Conservation (phyloP, 1,284 basidiomycete species). For the Fistulinella staudtii region DNA sequence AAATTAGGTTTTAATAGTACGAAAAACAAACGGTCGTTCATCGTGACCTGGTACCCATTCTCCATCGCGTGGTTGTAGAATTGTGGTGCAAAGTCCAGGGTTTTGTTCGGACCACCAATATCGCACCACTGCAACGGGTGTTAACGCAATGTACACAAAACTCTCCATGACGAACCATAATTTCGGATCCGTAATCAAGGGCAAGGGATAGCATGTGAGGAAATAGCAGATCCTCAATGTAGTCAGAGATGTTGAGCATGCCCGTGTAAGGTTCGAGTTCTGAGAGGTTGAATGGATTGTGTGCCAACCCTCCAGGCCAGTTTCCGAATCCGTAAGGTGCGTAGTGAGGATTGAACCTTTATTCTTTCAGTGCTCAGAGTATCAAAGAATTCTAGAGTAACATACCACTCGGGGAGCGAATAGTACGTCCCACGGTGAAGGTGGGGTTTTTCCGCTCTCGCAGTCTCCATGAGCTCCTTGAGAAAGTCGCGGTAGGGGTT, state of each 20-base stretch:
- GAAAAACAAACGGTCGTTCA: constrained; percentile 46
- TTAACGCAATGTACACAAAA: background rate
- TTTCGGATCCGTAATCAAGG: constrained; percentile 48
- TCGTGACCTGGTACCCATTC: constrained; percentile 50
- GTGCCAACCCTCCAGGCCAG: constrained; percentile 48
- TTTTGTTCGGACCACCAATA: constrained; percentile 54
- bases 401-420: constrained; percentile 50
- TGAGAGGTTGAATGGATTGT: constrained; percentile 46
- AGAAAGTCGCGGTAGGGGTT: constrained; percentile 53
- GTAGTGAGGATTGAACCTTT: constrained; percentile 53
- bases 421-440: constrained; percentile 51
- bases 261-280: constrained; percentile 55
- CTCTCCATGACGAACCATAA: constrained; percentile 41
- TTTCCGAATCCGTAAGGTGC: too few species aligned
- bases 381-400: background rate
- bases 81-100: constrained; percentile 44
- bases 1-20: background rate
- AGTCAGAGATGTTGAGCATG: constrained; percentile 46
- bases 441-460: constrained; percentile 46
- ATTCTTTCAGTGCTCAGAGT: background rate
- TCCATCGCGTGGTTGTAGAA: constrained; percentile 49
- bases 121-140: constrained; percentile 47
- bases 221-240: constrained; percentile 48
- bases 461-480: constrained; percentile 48
- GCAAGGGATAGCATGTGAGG: constrained; percentile 56